Evolutionary conservation across 768 basidiomycete species (phyloP), one percentile per base, ranked within the genome.

Genomic region (Rossbeevera mucosa): DNA sequence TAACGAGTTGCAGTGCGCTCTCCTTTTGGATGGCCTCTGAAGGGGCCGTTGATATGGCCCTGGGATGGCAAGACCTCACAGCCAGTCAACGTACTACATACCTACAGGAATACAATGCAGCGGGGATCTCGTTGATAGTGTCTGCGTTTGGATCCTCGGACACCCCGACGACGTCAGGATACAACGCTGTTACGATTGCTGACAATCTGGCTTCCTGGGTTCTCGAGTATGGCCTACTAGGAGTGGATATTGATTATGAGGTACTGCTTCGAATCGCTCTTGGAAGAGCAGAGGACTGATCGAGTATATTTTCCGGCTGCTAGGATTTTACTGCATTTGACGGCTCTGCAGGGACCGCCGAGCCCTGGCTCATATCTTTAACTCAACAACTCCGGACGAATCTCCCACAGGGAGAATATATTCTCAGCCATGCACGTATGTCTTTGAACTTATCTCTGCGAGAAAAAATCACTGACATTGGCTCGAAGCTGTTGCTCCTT

Each of bases 301-400:
- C 33, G 6, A 5, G 2, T 9, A 18, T 20, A 0, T 12, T 36
- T 18, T 14, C 7, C 13, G 20, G 2, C 1, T 26, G 12, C 9
- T 50, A 85, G 80, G 85, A 86, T 58, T 85, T 86, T 59, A 67
- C 71, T 57, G 84, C 85, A 18, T 61, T 61, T 20, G 75, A 78
- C 11, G 68, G 72, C 43, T 2, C 4, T 4, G 26, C 31, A 4
- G 80, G 78, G 9, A 68, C 58, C 12, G 85, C 81, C 2, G 84
- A 85, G 68, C 36, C 63, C 5, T 73, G 72, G 71, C 58, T 73
- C 11, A 60, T 61, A 16, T 59, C 56, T 14, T 66, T 72, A 14
- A 73, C 72, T 4, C 47, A 50, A 22, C 57, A 63, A 7, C 63
- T 73, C 11, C 66, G 72, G 40, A 52, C 51, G 22, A 5, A 55